phyloP scores from a whole-genome alignment of 805 yeast genomes.

The Yueomyces sinensis region DNA sequence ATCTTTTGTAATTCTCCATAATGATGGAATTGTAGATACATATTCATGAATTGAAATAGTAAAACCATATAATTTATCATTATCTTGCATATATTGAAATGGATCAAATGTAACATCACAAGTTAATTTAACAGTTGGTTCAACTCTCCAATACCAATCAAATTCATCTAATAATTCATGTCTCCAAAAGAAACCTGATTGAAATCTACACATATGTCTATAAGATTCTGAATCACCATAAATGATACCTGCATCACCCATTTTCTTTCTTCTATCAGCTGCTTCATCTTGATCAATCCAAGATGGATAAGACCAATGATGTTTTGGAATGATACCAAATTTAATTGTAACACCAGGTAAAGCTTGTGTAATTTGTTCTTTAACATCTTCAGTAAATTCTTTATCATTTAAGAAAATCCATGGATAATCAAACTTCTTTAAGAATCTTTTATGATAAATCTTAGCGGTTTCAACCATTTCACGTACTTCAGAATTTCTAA shows the following conservation, averaged over 20 bases:
- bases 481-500: slow-evolving; percentile 52
- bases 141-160: slow-evolving; percentile 89
- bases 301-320: slow-evolving; percentile 83
- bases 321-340: slow-evolving; percentile 61
- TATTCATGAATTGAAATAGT: slow-evolving; percentile 62
- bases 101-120: slow-evolving; percentile 73
- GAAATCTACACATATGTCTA: slow-evolving; percentile 85
- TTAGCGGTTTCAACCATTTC: slow-evolving; percentile 50
- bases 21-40: slow-evolving; percentile 54
- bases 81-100: slow-evolving; percentile 68
- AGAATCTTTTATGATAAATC: slow-evolving; percentile 69
- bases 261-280: slow-evolving; percentile 38
- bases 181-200: slow-evolving; percentile 72
- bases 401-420: slow-evolving; percentile 89
- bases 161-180: slow-evolving; percentile 52
- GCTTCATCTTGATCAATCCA: slow-evolving; percentile 68
- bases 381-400: slow-evolving; percentile 62
- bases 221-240: slow-evolving; percentile 67
- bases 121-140: slow-evolving; percentile 61
- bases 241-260: slow-evolving; percentile 35
- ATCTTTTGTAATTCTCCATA: slow-evolving; percentile 61
- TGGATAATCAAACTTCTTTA: slow-evolving; percentile 62
- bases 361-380: slow-evolving; percentile 34
- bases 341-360: slow-evolving; percentile 49
- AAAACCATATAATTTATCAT: slow-evolving; percentile 62